phyloP scores from a whole-genome alignment of 805 yeast genomes.

The Candida awuae region DNA sequence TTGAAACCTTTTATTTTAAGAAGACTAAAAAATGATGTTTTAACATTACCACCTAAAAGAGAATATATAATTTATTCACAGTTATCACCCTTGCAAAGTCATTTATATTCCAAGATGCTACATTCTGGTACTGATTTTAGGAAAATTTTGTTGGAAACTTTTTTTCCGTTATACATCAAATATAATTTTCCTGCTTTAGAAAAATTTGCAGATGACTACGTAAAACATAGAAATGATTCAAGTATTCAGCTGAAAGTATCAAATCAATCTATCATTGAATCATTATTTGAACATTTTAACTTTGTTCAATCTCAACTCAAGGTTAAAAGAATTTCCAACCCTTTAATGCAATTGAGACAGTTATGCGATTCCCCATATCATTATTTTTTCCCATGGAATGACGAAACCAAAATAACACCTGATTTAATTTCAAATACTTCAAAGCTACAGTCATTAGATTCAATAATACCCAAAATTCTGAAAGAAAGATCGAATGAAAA shows the following conservation, averaged over 20 bases:
- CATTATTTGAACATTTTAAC: conserved; percentile 19
- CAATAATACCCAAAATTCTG: conserved; percentile 47
- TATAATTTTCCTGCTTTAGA: conserved; percentile 8
- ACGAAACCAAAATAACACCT: conserved; percentile 28
- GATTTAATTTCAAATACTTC: conserved; percentile 52
- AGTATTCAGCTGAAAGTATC: background rate
- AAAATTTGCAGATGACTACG: conserved; percentile 1
- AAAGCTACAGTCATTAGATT: conserved; percentile 63
- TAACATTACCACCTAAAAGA: conserved; percentile 76
- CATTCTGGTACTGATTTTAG: conserved; percentile 8
- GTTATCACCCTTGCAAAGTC: conserved; percentile 50
- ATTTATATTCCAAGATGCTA: conserved; percentile 30
- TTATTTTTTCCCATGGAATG: conserved; percentile 72
- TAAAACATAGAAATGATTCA: background rate
- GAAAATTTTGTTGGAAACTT: conserved; percentile 36
- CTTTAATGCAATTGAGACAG: conserved; percentile 77
- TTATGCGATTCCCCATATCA: conserved; percentile 82
- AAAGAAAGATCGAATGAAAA: conserved; percentile 28
- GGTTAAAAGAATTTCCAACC: conserved; percentile 51
- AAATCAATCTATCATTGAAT: conserved; percentile 3
- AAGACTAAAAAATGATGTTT: conserved; percentile 68
- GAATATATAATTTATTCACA: conserved; percentile 78
- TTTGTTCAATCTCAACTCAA: conserved; percentile 35
- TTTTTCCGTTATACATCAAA: conserved; percentile 31
- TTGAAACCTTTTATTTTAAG: conserved; percentile 81